Conservation (phyloP, 805 yeast species). For the Saturnispora mendoncae region DNA sequence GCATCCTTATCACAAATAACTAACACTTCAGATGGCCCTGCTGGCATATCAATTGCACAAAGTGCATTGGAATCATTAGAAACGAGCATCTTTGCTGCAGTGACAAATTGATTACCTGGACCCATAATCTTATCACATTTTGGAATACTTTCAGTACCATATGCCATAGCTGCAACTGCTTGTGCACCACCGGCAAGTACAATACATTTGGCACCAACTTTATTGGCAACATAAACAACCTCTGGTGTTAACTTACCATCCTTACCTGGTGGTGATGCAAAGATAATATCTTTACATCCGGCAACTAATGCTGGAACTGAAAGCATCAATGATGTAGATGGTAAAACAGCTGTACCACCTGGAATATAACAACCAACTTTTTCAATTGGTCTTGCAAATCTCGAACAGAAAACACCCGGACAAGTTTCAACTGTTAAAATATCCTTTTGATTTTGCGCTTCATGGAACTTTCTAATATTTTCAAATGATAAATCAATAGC, state of each 20-base stretch:
- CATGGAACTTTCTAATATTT: conserved; percentile 86
- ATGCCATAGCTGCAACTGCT: conserved; percentile 98
- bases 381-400: conserved; percentile 92
- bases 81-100: conserved; percentile 97
- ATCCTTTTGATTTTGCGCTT: conserved; percentile 76
- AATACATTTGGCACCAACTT: conserved; percentile 83
- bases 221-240: conserved; percentile 94
- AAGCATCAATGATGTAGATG: conserved; percentile 95
- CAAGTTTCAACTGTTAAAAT: conserved; percentile 80
- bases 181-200: conserved; percentile 99
- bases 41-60: conserved; percentile 98
- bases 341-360: conserved; percentile 97
- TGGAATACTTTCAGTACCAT: conserved; percentile 87
- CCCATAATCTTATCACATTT: conserved; percentile 96
- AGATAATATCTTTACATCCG: conserved; percentile 81
- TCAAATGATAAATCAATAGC: conserved; percentile 86
- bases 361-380: conserved; percentile 94
- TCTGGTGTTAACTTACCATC: conserved; percentile 95
- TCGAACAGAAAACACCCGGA: conserved; percentile 89
- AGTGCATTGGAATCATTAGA: conserved; percentile 92
- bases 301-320: conserved; percentile 99
- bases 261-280: conserved; percentile 93
- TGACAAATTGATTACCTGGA: conserved; percentile 98
- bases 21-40: conserved; percentile 97
- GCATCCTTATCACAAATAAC: conserved; percentile 87